These are phyloP conservation scores for Nepenthes mirabilis DNA, from an alignment of 148 eudicot genomes.

Conservation along the genomic window DNA sequence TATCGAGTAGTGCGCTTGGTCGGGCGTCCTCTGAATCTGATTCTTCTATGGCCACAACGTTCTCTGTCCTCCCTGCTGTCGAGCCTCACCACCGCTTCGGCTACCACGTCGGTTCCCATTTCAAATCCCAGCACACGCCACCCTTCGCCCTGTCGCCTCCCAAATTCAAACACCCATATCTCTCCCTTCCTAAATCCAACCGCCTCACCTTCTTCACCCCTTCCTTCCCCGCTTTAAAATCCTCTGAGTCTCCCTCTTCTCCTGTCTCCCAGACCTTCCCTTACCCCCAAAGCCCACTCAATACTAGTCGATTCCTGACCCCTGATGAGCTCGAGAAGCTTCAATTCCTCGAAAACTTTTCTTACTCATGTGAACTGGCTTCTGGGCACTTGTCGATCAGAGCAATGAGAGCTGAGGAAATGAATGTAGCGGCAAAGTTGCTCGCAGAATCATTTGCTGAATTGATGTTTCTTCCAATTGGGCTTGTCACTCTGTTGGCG, in stretches of 20 bases:
- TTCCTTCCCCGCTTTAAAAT: conserved; percentile 2
- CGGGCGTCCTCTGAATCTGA: no score
- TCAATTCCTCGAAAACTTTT: conserved; percentile 33
- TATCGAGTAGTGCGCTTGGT: no score
- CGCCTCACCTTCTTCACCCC: conserved; percentile 10
- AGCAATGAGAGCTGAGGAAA: conserved; percentile 45
- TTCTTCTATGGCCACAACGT: conserved; percentile 17
- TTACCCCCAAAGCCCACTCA: conserved; percentile 24
- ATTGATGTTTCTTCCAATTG: conserved; percentile 46
- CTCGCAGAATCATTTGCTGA: conserved; percentile 64
- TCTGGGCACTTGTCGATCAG: conserved; percentile 51
- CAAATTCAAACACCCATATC: conserved; percentile 6
- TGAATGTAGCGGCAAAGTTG: conserved; percentile 35
- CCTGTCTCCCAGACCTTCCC: conserved; percentile 16
- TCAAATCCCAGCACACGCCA: conserved; percentile 7
- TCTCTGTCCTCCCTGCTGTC: conserved; percentile 16
- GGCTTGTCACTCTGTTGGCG: conserved; percentile 36
- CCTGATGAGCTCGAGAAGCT: conserved; percentile 41
- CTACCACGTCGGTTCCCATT: conserved; percentile 2
- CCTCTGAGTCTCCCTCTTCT: conserved; percentile 9
- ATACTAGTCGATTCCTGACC: conserved; percentile 28
- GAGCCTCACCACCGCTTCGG: conserved; percentile 10
- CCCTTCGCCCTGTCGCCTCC: conserved; percentile 3
- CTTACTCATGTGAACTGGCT: conserved; percentile 30
- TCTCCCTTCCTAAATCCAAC: conserved; percentile 7